Percentiles rank a stretch among this genome's conserved stretches.
Evolutionary conservation across 371 early-diverging fungal species (phyloP).

Genomic region (Saksenaea vasiformis): DNA sequence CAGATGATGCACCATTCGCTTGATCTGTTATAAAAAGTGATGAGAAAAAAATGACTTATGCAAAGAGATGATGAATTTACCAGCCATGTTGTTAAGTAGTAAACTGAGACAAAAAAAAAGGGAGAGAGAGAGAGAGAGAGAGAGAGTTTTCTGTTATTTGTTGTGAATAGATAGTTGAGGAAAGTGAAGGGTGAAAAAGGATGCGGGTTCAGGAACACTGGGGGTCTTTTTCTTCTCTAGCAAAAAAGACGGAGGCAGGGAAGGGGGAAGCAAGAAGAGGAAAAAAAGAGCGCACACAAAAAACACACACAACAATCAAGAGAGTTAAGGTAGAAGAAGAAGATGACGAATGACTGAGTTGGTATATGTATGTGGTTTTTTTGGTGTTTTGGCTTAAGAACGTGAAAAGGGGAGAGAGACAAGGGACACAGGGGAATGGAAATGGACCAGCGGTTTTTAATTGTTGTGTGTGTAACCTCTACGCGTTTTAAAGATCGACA

Average conservation of each 20-base stretch:
- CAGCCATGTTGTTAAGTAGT: background rate
- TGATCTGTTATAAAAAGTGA: constrained; percentile 22
- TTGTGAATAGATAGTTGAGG: background rate
- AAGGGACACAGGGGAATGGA: constrained; percentile 3
- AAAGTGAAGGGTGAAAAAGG: constrained; percentile 6
- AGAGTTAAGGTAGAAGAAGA: constrained; percentile 8
- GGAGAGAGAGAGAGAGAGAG: too few relatives aligned
- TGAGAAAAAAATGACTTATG: background rate
- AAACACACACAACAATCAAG: constrained; percentile 13
- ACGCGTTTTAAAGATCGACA: background rate
- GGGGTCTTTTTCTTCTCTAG: background rate
- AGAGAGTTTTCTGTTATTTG: background rate
- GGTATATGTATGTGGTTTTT: background rate
- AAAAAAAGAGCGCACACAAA: constrained; percentile 5
- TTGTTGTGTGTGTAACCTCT: constrained; percentile 1
- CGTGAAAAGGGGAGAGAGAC: constrained; percentile 7
- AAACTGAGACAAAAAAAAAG: background rate
- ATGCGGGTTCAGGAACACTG: constrained; percentile 1
- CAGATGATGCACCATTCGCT: constrained; percentile 33
- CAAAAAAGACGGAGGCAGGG: background rate
- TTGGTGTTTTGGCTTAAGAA: background rate
- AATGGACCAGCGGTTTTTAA: constrained; percentile 7
- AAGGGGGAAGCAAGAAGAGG: too few relatives aligned
- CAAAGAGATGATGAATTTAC: background rate
- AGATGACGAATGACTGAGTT: constrained; percentile 3